Evolutionary conservation across 2,329 filamentous ascomycete genomes (phyloP).

Genomic region (Pseudophaeomoniella oleicola): DNA sequence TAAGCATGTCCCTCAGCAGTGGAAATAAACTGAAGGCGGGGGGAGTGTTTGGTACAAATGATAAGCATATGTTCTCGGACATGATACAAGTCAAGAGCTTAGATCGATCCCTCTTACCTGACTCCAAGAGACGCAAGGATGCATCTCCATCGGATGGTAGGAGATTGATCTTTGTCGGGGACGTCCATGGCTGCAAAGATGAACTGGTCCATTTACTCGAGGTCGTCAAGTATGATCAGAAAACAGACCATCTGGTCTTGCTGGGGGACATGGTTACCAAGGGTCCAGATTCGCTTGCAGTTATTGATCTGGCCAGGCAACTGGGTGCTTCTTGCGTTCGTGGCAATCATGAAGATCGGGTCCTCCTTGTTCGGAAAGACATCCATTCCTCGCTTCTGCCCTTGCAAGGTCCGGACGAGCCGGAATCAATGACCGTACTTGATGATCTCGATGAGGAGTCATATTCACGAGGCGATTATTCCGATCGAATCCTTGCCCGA

Average conservation of each 20-base stretch:
- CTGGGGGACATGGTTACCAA: conserved; percentile 73
- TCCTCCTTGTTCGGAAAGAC: conserved; percentile 52
- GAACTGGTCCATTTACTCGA: conserved; percentile 49
- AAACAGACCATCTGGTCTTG: conserved; percentile 59
- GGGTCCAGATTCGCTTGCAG: conserved; percentile 67
- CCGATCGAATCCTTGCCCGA: conserved; percentile 39
- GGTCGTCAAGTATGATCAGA: conserved; percentile 46
- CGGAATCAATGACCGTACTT: conserved; percentile 5
- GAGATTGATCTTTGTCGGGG: conserved; percentile 68
- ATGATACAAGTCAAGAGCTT: conserved; percentile 36
- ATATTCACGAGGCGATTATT: conserved; percentile 18
- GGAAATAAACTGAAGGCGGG: conserved; percentile 13
- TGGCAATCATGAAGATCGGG: conserved; percentile 82
- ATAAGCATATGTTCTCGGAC: conserved; percentile 31
- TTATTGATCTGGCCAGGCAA: conserved; percentile 60
- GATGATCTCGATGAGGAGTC: conserved; percentile 15
- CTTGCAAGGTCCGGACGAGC: conserved; percentile 2
- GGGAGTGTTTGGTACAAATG: conserved; percentile 32
- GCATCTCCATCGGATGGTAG: conserved; percentile 21
- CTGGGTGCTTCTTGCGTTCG: conserved; percentile 68
- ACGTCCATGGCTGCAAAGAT: conserved; percentile 76
- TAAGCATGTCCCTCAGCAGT: conserved; percentile 18
- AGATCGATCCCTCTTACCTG: conserved; percentile 30
- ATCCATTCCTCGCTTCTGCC: conserved; percentile 16
- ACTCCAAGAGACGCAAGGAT: conserved; percentile 14